phyloP scores from a whole-genome alignment of 2,329 filamentous ascomycete genomes.

The Sporothrix pallida region DNA sequence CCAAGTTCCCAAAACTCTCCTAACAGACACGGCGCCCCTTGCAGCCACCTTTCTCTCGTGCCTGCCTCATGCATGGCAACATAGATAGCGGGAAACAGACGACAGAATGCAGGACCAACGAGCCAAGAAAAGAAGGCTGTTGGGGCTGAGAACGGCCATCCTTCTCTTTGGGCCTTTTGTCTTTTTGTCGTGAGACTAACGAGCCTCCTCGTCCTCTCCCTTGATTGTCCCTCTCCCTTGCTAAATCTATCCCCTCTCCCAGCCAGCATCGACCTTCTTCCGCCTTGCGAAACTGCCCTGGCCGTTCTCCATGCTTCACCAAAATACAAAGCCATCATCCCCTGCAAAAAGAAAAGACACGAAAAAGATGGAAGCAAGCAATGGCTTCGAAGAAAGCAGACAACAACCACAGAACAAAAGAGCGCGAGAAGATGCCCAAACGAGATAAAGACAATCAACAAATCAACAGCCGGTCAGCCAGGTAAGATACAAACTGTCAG shows the following conservation, averaged over 20 bases:
- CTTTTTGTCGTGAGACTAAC: neutral
- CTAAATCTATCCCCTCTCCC: neutral
- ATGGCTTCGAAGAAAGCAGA: neutral
- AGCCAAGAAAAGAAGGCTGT: slow-evolving; percentile 16
- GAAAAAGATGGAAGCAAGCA: neutral
- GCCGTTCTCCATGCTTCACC: too few relatives aligned
- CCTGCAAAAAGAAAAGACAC: neutral
- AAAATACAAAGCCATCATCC: neutral
- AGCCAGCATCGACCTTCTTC: neutral
- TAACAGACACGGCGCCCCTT: too few relatives aligned
- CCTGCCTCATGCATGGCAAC: too few relatives aligned
- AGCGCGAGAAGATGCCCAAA: neutral
- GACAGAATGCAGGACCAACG: neutral
- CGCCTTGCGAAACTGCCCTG: too few relatives aligned
- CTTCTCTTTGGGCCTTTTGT: neutral
- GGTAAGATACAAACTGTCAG: neutral
- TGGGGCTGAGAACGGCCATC: neutral
- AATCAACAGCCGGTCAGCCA: neutral
- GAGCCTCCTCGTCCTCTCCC: neutral
- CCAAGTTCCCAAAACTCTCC: too few relatives aligned
- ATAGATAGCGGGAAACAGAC: neutral
- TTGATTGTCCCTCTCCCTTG: neutral
- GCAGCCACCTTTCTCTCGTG: too few relatives aligned
- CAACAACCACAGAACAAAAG: neutral
- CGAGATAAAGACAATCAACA: neutral